Evolutionary conservation across 1,139 yeast genomes (phyloP), one percentile per base, ranked within the genome.

Genomic region (Zygosaccharomyces pseudobailii): DNA sequence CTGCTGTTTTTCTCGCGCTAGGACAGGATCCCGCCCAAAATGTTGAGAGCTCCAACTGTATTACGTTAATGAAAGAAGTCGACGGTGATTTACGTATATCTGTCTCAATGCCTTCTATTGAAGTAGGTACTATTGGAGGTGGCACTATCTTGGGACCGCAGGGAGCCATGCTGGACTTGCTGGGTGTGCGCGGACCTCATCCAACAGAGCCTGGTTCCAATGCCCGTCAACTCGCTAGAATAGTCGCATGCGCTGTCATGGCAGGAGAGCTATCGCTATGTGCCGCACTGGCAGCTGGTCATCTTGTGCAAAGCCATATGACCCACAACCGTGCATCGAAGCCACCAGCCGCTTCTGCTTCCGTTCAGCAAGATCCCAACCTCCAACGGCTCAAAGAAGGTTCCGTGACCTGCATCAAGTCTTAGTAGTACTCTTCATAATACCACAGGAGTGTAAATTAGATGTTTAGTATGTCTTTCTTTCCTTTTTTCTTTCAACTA

Each of bases 11-110:
- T 68, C 73, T 92, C 58, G 98, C 99, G 3, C 81, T 96, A 56
- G 99, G 99, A 51, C 99, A 92, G 74, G 98, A 92, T 71, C 97
- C 97, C 10, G 97, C 97, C 2, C 97, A 89, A 72, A 92, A 90
- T 64, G 97, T 94, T 47, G 99, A 92, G 71, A 84, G 95, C 51
- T 88, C 97, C 31, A 92, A 90, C 71, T 94, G 98, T 82, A 90
- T 94, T 55, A 92, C 98, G 2, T 74, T 92, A 57, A 89, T 94
- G 95, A 84, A 84, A 63, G 88, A 87, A 62, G 77, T 78, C 42
- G 74, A 74, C 35, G 98, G 96, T 19, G 90, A 89, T 63, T 78
- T 94, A 61, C 84, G 80, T 55, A 85, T 94, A 45, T 87, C 96
- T 3, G 98, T 92, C 20, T 87, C 97, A 5, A 94, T 94, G 99